A percentile compares a stretch with the other conserved stretches of the same genome.
These are phyloP conservation scores for Ulota crispa DNA, from an alignment of 225 moss, liverwort and hornwort genomes.

Conservation along the genomic window DNA sequence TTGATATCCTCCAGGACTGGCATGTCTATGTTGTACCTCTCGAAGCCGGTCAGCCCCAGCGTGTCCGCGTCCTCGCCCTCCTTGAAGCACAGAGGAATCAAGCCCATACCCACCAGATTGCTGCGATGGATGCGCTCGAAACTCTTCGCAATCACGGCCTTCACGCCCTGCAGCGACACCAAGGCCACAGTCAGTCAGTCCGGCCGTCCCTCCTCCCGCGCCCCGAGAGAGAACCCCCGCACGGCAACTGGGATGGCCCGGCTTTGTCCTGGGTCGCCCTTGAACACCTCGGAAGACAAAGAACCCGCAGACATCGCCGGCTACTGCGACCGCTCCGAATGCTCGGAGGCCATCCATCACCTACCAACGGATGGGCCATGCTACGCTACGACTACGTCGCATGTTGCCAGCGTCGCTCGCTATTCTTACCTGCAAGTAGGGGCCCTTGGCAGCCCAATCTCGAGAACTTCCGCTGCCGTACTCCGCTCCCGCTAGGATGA, in stretches of 20 bases:
- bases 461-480: slow-evolving; percentile 99
- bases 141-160: slow-evolving; percentile 95
- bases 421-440: slow-evolving; percentile 65
- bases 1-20: slow-evolving; percentile 63
- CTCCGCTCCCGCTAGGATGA: slow-evolving; percentile 90
- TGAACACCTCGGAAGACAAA: neutral
- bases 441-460: slow-evolving; percentile 99
- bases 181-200: neutral
- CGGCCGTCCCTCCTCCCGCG: too few species aligned
- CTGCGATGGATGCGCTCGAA: slow-evolving; percentile 99
- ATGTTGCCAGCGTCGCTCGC: neutral
- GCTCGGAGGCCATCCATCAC: neutral
- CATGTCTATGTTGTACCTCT: slow-evolving; percentile 74
- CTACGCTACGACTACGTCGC: neutral
- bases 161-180: slow-evolving; percentile 71
- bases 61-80: slow-evolving; percentile 73
- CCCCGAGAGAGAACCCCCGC: neutral
- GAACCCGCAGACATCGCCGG: neutral
- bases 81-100: slow-evolving; percentile 93
- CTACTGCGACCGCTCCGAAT: neutral
- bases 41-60: slow-evolving; percentile 84
- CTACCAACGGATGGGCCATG: neutral
- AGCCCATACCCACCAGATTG: slow-evolving; percentile 94
- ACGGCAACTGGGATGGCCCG: neutral
- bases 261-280: neutral